Evolutionary conservation across 148 eudicot genomes (phyloP), one percentile per base, ranked within the genome.

Genomic region (Amaranthus palmeri): DNA sequence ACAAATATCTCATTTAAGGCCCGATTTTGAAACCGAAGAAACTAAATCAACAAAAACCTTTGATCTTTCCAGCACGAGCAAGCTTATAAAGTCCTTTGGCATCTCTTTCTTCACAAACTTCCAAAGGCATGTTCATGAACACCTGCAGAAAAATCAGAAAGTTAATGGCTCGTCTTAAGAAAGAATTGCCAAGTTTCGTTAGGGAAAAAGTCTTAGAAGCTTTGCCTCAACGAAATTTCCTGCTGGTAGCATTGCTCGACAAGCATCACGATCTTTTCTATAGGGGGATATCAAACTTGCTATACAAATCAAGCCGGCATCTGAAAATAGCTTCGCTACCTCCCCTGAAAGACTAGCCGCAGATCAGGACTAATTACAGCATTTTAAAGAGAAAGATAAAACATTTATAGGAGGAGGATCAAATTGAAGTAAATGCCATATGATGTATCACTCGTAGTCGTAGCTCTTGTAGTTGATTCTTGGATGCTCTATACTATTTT

Each of bases 241-340:
- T 76, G 85, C 84, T 53, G 88, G 86, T 76, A 93, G 64, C 75
- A 93, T 76, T 55, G 90, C 89, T 75, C 98, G 98, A 55, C 96
- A 93, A 69, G 93, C 90, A 85, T 93, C 89, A 52, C 98, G 90
- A 69, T 90, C 96, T 66, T 88, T 88, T 76, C 92, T 80, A 57
- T 93, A 93, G 10, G 98, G 98, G 65, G 98, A 90, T 81, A 93
- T 88, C 83, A 93, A 76, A 79, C 98, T 93, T 57, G 96, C 98
- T 50, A 92, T 82, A 80, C 96, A 90, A 64, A 88, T 88, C 80
- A 90, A 76, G 42, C 96, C 91, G 57, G 93, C 86, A 78, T 90
- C 88, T 65, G 98, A 84, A 81, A 92, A 92, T 50, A 92, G 90
- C 80, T 85, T 90, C 71, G 88, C 90, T 70, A 87, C 93, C 79